A percentile compares a stretch with the other conserved stretches of the same genome.
Conservation (phyloP, 192 early-diverging fungal genomes). For the Coemansia sp. region DNA sequence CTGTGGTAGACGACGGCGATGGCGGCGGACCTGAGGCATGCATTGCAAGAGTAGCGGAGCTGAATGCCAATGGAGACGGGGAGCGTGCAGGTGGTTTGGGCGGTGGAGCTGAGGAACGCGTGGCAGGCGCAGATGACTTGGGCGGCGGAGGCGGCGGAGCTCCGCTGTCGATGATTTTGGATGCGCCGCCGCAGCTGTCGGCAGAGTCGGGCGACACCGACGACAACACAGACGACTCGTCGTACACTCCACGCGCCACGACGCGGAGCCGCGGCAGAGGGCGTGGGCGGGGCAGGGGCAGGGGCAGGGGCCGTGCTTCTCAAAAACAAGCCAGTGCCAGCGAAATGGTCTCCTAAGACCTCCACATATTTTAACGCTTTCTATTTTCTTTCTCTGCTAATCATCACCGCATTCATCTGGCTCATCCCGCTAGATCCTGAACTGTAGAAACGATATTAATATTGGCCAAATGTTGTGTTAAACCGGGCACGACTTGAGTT, state of each 20-base stretch:
- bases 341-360: neutral
- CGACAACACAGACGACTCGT: conserved; percentile 22
- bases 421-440: no score
- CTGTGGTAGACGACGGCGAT: conserved; percentile 69
- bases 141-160: conserved; percentile 51
- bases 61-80: conserved; percentile 9
- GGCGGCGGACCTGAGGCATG: conserved; percentile 44
- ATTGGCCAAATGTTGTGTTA: no score
- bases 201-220: conserved; percentile 30
- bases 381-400: neutral
- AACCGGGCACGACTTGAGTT: no score
- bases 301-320: conserved; percentile 12
- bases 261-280: conserved; percentile 41
- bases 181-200: conserved; percentile 18
- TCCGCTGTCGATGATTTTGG: conserved; percentile 47
- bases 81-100: conserved; percentile 19
- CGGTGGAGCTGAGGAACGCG: neutral
- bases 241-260: conserved; percentile 15
- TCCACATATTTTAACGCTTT: neutral
- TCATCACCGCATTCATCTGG: no score
- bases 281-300: conserved; percentile 35
- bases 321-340: conserved; percentile 1
- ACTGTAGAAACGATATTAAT: no score
- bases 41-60: conserved; percentile 41
- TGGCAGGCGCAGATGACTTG: conserved; percentile 17